Evolutionary conservation across 2,329 filamentous ascomycete species (phyloP), one percentile per base, ranked within the genome.

Genomic region (Dichotomopilus funicola): DNA sequence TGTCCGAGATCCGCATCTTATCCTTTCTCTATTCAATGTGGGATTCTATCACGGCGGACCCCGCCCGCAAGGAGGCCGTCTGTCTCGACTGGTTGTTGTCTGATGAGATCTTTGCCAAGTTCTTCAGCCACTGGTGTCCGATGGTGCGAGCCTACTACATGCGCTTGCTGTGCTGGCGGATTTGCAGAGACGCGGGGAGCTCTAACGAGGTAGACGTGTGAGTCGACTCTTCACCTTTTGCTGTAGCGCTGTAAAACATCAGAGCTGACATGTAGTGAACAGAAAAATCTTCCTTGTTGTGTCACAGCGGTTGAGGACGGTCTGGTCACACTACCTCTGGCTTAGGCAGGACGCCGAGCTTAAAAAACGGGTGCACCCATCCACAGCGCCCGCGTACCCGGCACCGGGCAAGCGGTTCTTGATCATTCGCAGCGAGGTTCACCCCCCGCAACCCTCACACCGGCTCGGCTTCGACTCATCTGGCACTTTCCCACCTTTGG

Each of bases 71-170:
- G 70, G 76, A 80, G 55, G 74, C 78, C 11, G 68, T 95, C 13
- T 95, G 89, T 67, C 65, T 87, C 34, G 82, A 84, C 27, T 91
- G 94, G 76, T 73, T 96, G 41, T 74, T 96, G 10, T 80, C 85
- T 6, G 85, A 88, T 53, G 78, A 85, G 33, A 80, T 87, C 2
- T 96, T 96, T 68, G 83, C 88, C 66, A 83, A 82, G 58, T 85
- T 90, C 59, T 96, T 96, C 72, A 92, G 88, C 66, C 90, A 96
- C 66, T 96, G 91, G 91, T 95, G 89, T 66, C 90, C 91, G 0
- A 95, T 96, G 91, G 89, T 96, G 27, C 82, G 91, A 58, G 87
- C 90, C 11, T 96, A 96, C 70, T 96, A 87, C 68, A 94, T 95
- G 81, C 88, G 91, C 47, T 74, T 96, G 49, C 72, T 96, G 27